Evolutionary conservation across 2,329 filamentous ascomycete genomes (phyloP).

Genomic region (Aspergillus eucalypticola): DNA sequence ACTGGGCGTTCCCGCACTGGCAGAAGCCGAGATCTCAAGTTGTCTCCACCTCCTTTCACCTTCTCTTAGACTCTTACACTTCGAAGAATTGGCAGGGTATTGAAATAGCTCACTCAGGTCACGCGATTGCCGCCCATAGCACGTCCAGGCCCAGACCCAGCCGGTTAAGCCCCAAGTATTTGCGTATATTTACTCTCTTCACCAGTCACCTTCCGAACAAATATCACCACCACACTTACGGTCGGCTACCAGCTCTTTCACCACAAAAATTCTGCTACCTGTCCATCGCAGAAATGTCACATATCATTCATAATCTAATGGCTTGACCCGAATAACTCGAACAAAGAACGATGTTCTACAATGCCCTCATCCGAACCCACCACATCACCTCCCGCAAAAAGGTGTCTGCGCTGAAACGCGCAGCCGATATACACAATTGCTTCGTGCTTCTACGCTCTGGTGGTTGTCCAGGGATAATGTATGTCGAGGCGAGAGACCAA

Average conservation of each 20-base stretch:
- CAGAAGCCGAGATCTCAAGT: no score
- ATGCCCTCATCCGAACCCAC: slow-evolving; percentile 72
- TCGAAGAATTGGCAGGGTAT: no score
- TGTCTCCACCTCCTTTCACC: no score
- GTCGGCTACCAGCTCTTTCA: neutral
- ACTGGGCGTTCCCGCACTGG: no score
- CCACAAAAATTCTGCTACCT: neutral
- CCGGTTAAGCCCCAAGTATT: no score
- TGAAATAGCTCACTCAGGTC: no score
- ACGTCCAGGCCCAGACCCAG: no score
- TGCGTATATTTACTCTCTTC: no score
- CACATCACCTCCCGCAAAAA: slow-evolving; percentile 82
- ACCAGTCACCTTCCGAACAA: no score
- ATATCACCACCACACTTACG: no score
- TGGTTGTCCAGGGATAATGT: slow-evolving; percentile 74
- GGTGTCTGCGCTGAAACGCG: slow-evolving; percentile 63
- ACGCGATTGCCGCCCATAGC: no score
- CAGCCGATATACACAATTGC: slow-evolving; percentile 60
- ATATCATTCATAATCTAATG: neutral
- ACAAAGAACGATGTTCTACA: slow-evolving; percentile 38
- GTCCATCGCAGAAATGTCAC: neutral
- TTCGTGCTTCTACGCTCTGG: slow-evolving; percentile 68
- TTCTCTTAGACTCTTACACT: no score
- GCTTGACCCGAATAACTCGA: neutral
- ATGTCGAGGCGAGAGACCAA: slow-evolving; percentile 64